These are phyloP conservation scores for Lipomyces starkeyi DNA, from an alignment of 805 yeast species.

Conservation along the genomic window DNA sequence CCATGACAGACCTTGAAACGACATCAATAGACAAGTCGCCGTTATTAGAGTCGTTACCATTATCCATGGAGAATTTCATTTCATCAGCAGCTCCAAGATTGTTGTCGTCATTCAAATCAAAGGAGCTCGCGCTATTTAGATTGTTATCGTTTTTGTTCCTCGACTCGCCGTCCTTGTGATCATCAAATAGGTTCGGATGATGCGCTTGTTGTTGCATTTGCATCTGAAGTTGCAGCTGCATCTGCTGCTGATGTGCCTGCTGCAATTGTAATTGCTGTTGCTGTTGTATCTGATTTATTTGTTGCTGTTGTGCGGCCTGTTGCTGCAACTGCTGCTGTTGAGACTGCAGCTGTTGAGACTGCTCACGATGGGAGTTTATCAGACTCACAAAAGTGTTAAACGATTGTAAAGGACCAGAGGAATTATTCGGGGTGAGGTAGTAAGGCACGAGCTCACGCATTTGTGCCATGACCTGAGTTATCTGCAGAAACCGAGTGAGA, in stretches of 20 bases:
- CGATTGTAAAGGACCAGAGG: conserved; percentile 40
- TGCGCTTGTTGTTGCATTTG: conserved; percentile 27
- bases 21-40: neutral
- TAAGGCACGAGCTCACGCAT: conserved; percentile 65
- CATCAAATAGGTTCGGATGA: conserved; percentile 7
- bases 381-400: conserved; percentile 43
- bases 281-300: conserved; percentile 24
- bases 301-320: conserved; percentile 35
- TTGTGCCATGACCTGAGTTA: conserved; percentile 78
- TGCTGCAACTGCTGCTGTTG: conserved; percentile 30
- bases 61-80: neutral
- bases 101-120: conserved; percentile 2
- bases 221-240: conserved; percentile 26
- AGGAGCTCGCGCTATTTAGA: neutral
- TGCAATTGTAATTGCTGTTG: conserved; percentile 34
- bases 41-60: conserved; percentile 4
- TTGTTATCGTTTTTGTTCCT: conserved; percentile 1
- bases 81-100: conserved; percentile 4
- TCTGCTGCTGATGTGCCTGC: conserved; percentile 32
- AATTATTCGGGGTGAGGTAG: conserved; percentile 50
- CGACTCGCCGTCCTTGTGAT: neutral
- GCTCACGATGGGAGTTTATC: conserved; percentile 45
- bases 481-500: conserved; percentile 73
- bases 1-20: neutral
- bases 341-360: conserved; percentile 23